phyloP scores from a whole-genome alignment of 2,329 filamentous ascomycete genomes.

The Sporothrix phasma region DNA sequence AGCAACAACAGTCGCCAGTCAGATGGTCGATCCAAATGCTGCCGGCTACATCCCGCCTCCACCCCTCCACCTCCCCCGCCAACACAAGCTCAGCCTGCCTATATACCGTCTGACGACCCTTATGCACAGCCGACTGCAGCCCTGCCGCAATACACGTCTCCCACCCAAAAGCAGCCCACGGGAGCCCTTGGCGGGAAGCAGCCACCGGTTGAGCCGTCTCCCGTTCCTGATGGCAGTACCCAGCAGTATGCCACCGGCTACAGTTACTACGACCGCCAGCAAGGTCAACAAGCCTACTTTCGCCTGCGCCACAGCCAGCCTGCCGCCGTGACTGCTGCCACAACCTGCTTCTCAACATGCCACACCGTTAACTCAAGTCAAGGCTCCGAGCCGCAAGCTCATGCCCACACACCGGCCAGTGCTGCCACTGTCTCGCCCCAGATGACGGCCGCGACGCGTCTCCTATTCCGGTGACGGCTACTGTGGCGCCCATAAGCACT shows the following conservation, averaged over 20 bases:
- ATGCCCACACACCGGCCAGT: neutral
- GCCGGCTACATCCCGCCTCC: neutral
- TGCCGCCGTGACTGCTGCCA: neutral
- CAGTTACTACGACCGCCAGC: slow-evolving; percentile 1
- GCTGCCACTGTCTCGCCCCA: neutral
- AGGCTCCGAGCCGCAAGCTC: neutral
- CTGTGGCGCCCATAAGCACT: neutral
- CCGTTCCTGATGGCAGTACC: neutral
- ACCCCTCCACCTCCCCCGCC: neutral
- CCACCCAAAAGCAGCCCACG: neutral
- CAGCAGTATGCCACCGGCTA: neutral
- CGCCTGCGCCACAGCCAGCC: neutral
- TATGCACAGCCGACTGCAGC: neutral
- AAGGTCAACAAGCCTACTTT: neutral
- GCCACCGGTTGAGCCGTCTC: neutral
- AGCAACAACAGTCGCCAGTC: neutral
- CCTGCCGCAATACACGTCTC: neutral
- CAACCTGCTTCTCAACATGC: neutral
- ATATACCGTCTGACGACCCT: no score
- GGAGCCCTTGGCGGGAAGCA: neutral
- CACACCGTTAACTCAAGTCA: neutral
- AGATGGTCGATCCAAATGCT: neutral
- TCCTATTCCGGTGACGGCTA: neutral
- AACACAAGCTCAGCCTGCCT: neutral
- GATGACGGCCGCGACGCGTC: neutral